phyloP scores from a whole-genome alignment of 2,329 filamentous ascomycete species.

The Monilinia vaccinii-corymbosi region DNA sequence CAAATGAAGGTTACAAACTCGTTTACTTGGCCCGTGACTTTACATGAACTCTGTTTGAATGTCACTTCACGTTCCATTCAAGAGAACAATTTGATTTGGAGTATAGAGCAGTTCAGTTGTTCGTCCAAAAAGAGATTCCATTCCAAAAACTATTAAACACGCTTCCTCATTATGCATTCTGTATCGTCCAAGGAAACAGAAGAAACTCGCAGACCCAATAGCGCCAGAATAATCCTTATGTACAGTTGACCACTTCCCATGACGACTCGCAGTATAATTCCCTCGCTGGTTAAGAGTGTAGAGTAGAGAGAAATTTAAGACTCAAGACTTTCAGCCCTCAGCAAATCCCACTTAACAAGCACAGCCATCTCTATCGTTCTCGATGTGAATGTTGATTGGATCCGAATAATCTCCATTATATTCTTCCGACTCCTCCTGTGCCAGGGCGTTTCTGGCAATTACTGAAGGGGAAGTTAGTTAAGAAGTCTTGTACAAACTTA shows the following conservation, averaged over 20 bases:
- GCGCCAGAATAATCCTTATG: slow-evolving; percentile 28
- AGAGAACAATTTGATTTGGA: neutral
- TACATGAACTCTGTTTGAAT: neutral
- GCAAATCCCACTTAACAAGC: slow-evolving; percentile 56
- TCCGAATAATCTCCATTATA: slow-evolving; percentile 97
- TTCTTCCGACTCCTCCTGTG: slow-evolving; percentile 95
- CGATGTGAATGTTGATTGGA: slow-evolving; percentile 95
- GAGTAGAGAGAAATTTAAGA: slow-evolving; percentile 3
- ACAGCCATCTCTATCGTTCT: slow-evolving; percentile 87
- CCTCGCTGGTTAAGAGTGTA: neutral
- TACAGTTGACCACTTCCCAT: slow-evolving; percentile 19
- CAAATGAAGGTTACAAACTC: neutral
- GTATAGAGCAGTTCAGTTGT: neutral
- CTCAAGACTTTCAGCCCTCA: slow-evolving; percentile 4
- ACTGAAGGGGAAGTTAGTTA: slow-evolving; percentile 42
- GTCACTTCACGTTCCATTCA: neutral
- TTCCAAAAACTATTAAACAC: neutral
- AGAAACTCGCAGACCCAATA: slow-evolving; percentile 22
- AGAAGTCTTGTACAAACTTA: neutral
- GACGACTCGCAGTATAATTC: slow-evolving; percentile 2
- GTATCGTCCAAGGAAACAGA: slow-evolving; percentile 19
- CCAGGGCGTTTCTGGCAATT: slow-evolving; percentile 89
- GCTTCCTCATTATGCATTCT: slow-evolving; percentile 19
- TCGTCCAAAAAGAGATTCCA: neutral
- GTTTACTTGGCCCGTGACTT: too few relatives aligned